phyloP scores from a whole-genome alignment of 805 yeast species.

The Starmera caribaea region DNA sequence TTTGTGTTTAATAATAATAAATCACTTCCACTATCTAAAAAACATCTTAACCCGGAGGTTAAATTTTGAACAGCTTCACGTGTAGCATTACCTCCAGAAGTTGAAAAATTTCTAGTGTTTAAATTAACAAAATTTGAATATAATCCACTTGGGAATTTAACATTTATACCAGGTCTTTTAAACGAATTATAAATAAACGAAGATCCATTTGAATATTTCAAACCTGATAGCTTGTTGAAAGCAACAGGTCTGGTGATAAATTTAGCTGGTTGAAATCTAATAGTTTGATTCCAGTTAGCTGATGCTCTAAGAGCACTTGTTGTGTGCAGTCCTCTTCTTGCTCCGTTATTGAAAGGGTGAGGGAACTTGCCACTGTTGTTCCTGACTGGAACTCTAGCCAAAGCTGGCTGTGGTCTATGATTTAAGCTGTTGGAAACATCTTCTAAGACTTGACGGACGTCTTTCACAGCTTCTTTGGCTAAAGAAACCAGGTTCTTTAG shows the following conservation, averaged over 20 bases:
- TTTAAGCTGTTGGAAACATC: slow-evolving; percentile 28
- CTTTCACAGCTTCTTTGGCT: slow-evolving; percentile 36
- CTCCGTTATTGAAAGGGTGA: neutral
- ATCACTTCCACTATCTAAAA: slow-evolving; percentile 23
- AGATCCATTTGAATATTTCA: slow-evolving; percentile 12
- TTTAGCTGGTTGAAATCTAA: neutral
- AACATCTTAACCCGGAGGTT: slow-evolving; percentile 37
- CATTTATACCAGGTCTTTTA: slow-evolving; percentile 10
- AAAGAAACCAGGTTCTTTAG: slow-evolving; percentile 36
- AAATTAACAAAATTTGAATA: slow-evolving; percentile 27
- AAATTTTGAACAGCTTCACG: slow-evolving; percentile 52
- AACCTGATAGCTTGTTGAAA: neutral
- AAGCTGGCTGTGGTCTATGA: slow-evolving; percentile 24
- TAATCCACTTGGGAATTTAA: slow-evolving; percentile 20
- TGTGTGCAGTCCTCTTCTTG: slow-evolving; percentile 20
- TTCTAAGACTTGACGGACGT: slow-evolving; percentile 36
- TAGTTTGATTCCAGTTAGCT: slow-evolving; percentile 1
- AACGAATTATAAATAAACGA: slow-evolving; percentile 13
- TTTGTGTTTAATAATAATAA: slow-evolving; percentile 11
- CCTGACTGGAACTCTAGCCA: slow-evolving; percentile 32
- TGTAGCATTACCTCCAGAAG: slow-evolving; percentile 28
- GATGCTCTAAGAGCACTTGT: slow-evolving; percentile 4
- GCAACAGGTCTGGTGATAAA: neutral
- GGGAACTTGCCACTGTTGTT: slow-evolving; percentile 9
- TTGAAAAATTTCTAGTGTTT: slow-evolving; percentile 28